Base-by-base conservation (phyloP, 2,329 filamentous ascomycete genomes). In the Sclerotinia minor region DNA sequence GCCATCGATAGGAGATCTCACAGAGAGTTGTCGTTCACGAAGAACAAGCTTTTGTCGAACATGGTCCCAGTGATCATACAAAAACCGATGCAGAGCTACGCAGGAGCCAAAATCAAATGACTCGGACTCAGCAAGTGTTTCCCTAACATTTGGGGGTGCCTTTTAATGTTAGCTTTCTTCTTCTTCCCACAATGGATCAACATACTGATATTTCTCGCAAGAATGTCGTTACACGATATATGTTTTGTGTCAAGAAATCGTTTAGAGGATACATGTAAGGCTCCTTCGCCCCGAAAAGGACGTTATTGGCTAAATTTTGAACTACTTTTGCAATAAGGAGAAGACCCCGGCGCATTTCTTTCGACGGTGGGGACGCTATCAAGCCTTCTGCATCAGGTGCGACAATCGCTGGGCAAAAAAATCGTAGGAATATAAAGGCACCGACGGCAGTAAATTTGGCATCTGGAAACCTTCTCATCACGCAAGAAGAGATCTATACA, bases 31-130 rank as follows among this genome's bases (percentile, higher is more conserved):
- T 63, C 84, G 81, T 73, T 89, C 87, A 68, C 85, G 83, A 11
- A 85, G 82, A 44, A 86, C 81, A 24, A 91, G 81, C 52, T 86
- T 86, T 72, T 90, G 88, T 58, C 87, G 81, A 24, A 91, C 84
- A 70, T 88, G 86, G 70, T 91, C 88, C 87, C 88, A 90, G 70
- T 91, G 87, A 69, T 91, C 88, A 73, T 90, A 91, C 15, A 91
- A 77, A 72, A 90, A 91, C 52, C 88, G 81, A 77, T 91, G 88
- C 19, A 91, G 79, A 2, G 87, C 84, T 29, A 91, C 87, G 69
- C 87, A 89, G n/a, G 87, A 89, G 44, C 88, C 88, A 74, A 91
- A 90, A 75, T 90, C 88, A 69, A 88, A 88, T 1, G 84, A 83
- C 68, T 88, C 85, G 4, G 78, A 76, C 52, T 78, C 78, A 50